Conservation (phyloP, 1,284 basidiomycete species). For the Omphalotus olearius region DNA sequence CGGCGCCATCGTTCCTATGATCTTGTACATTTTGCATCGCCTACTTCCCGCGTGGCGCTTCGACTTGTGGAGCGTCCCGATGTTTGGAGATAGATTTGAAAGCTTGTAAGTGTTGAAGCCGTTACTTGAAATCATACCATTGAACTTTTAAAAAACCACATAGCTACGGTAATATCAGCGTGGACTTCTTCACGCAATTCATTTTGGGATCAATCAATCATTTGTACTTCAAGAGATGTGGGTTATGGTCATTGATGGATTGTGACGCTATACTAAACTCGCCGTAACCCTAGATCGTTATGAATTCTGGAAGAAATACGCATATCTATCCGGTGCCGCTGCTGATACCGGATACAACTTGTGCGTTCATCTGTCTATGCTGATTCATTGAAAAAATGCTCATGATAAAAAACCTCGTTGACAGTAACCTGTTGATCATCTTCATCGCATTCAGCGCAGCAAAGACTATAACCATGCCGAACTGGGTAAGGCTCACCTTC, state of each 20-base stretch:
- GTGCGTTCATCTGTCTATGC: not conserved
- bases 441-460: slow-evolving; percentile 23
- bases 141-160: not conserved
- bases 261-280: not conserved
- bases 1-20: slow-evolving; percentile 18
- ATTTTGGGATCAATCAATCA: slow-evolving; percentile 22
- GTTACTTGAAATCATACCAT: not conserved
- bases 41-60: slow-evolving; percentile 18
- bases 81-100: slow-evolving; percentile 13
- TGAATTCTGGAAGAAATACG: slow-evolving; percentile 24
- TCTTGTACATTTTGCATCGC: slow-evolving; percentile 20
- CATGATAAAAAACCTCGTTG: no score
- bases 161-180: slow-evolving; percentile 21
- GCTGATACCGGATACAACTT: slow-evolving; percentile 25
- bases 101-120: slow-evolving; percentile 9
- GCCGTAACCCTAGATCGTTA: slow-evolving; percentile 15
- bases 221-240: slow-evolving; percentile 22
- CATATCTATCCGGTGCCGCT: slow-evolving; percentile 21
- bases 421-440: slow-evolving; percentile 21
- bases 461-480: slow-evolving; percentile 17
- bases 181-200: slow-evolving; percentile 19
- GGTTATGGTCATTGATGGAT: not conserved
- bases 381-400: not conserved
- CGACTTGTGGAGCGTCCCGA: slow-evolving; percentile 20
- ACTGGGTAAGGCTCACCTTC: slow-evolving; percentile 11